A percentile compares a stretch with the other conserved stretches of the same genome.
These are phyloP conservation scores for Fonsecaea pedrosoi DNA, from an alignment of 2,329 filamentous ascomycete genomes.

Conservation along the genomic window DNA sequence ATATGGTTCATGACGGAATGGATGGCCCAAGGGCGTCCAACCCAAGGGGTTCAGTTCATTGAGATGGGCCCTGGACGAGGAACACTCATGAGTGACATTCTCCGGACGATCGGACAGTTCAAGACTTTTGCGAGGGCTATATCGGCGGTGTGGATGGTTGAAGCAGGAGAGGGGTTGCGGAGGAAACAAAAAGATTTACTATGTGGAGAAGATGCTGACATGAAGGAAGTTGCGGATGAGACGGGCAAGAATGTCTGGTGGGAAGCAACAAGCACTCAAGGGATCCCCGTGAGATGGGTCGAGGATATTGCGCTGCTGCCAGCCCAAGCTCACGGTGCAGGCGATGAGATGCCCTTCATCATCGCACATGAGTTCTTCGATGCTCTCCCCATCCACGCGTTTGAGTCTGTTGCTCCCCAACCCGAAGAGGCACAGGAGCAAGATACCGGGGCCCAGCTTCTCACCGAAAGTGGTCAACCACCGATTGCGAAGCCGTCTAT, in stretches of 20 bases:
- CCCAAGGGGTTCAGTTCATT: conserved; percentile 80
- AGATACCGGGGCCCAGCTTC: conserved; percentile 49
- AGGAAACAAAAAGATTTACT: conserved; percentile 80
- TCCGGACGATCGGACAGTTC: conserved; percentile 85
- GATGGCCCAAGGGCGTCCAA: conserved; percentile 83
- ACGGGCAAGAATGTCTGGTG: conserved; percentile 60
- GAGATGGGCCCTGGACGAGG: conserved; percentile 94
- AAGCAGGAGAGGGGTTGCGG: conserved; percentile 83
- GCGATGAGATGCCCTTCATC: conserved; percentile 83
- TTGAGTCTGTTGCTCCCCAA: conserved; percentile 72
- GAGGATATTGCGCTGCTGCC: conserved; percentile 87
- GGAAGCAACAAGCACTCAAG: conserved; percentile 76
- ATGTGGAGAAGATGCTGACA: conserved; percentile 74
- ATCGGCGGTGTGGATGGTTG: conserved; percentile 89
- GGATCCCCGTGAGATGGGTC: conserved; percentile 73
- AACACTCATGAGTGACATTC: conserved; percentile 95
- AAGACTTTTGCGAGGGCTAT: conserved; percentile 76
- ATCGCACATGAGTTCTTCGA: conserved; percentile 99
- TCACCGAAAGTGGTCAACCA: conserved; percentile 53
- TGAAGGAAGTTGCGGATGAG: conserved; percentile 62
- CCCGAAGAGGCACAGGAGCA: conserved; percentile 53
- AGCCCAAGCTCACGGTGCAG: conserved; percentile 62
- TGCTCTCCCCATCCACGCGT: conserved; percentile 92
- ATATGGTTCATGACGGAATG: conserved; percentile 97
- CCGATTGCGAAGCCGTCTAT: conserved; percentile 47